Evolutionary conservation across 257 asterid species (phyloP).

Genomic region (Jaltomata sinuosa): DNA sequence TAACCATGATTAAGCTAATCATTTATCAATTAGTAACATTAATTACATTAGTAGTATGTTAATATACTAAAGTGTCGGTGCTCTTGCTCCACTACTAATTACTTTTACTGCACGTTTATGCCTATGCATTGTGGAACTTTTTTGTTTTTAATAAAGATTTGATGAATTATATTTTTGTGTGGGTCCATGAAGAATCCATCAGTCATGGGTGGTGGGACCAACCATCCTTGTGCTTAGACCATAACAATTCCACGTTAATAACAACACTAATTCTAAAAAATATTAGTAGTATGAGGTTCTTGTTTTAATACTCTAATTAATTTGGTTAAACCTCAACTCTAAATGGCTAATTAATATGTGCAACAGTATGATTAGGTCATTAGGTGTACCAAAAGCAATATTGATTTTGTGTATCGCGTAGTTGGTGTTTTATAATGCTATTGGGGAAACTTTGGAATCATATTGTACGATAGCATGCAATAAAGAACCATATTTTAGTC

Average conservation of each 20-base stretch:
- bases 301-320: neutral
- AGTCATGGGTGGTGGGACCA: conserved; percentile 26
- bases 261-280: neutral
- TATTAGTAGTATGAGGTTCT: neutral
- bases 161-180: conserved; percentile 9
- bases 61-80: conserved; percentile 45
- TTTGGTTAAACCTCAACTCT: neutral
- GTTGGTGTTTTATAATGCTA: neutral
- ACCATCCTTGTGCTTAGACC: conserved; percentile 4
- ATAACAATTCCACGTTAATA: neutral
- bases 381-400: neutral
- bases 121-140: neutral
- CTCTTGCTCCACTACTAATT: neutral
- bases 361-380: neutral
- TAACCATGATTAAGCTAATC: neutral
- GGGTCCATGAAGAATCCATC: conserved; percentile 23
- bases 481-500: neutral
- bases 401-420: neutral
- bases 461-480: neutral
- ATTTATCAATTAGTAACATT: neutral
- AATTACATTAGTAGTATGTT: neutral
- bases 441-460: neutral
- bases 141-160: neutral
- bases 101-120: neutral
- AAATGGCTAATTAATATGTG: neutral